phyloP scores from a whole-genome alignment of 2,329 filamentous ascomycete species.

The Cadophora gregata region DNA sequence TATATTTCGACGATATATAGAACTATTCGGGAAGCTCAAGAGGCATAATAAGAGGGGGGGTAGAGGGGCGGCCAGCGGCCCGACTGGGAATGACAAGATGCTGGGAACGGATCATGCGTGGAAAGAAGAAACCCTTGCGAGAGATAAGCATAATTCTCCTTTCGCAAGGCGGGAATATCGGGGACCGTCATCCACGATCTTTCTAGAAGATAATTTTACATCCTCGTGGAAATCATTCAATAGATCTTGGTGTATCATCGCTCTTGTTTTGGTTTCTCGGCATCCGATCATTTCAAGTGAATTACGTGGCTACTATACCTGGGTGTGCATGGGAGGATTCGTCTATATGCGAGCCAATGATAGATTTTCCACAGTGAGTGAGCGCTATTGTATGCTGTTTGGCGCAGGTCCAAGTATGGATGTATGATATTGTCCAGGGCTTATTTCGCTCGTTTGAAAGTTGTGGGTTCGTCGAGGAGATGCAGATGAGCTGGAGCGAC shows the following conservation, averaged over 20 bases:
- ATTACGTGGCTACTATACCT: not conserved
- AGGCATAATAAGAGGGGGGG: not conserved
- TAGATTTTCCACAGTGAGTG: constrained; percentile 1
- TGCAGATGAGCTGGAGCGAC: constrained; percentile 6
- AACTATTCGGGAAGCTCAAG: constrained; percentile 14
- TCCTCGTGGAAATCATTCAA: not conserved
- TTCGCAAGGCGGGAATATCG: not conserved
- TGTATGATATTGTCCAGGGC: constrained; percentile 1
- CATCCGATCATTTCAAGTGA: not conserved
- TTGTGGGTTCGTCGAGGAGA: not conserved
- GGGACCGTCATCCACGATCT: not conserved
- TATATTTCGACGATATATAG: constrained; percentile 22
- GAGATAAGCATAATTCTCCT: constrained; percentile 16
- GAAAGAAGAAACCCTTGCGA: constrained; percentile 1
- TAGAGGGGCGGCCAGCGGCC: not conserved
- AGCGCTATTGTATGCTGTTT: constrained; percentile 8
- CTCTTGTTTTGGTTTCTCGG: not conserved
- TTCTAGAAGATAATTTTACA: constrained; percentile 5
- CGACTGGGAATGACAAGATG: not conserved
- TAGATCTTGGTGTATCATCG: not conserved
- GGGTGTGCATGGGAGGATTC: not conserved
- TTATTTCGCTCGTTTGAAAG: not conserved
- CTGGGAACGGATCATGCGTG: not conserved
- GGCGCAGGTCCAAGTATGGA: not conserved
- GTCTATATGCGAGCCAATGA: constrained; percentile 8